Evolutionary conservation across 805 yeast genomes (phyloP).

Genomic region (Yarrowia sp.): DNA sequence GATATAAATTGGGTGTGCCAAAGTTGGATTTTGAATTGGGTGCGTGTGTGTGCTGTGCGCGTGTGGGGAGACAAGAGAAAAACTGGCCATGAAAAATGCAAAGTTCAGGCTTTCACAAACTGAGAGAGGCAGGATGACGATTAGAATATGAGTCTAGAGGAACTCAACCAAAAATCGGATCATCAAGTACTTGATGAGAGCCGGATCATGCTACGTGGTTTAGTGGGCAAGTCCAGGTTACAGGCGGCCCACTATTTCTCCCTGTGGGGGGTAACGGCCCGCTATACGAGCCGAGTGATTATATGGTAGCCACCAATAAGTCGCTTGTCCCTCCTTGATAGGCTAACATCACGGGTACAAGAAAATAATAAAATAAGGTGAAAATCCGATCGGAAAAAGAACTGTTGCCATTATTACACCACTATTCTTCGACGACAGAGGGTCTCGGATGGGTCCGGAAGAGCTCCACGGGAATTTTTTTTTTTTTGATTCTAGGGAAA

Average conservation of each 20-base stretch:
- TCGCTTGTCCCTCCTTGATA: neutral
- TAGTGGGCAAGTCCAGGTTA: too few species aligned
- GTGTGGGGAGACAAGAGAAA: slow-evolving; percentile 9
- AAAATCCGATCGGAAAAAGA: neutral
- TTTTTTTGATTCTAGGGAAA: too few species aligned
- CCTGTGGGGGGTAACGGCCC: too few species aligned
- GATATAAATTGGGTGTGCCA: slow-evolving; percentile 3
- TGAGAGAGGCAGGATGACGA: neutral
- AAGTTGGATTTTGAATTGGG: neutral
- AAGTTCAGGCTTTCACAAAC: neutral
- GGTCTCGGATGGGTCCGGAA: neutral
- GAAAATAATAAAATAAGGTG: neutral
- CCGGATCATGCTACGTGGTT: too few species aligned
- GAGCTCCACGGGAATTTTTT: too few species aligned
- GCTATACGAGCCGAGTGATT: too few species aligned
- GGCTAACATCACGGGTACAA: neutral
- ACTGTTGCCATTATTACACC: neutral
- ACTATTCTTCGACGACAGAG: too few species aligned
- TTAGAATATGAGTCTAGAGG: neutral
- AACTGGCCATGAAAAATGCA: slow-evolving; percentile 6
- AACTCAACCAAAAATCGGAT: too few species aligned
- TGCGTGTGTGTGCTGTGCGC: neutral
- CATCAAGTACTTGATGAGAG: too few species aligned
- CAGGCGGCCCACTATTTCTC: too few species aligned
- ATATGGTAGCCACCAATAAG: too few species aligned